phyloP scores from a whole-genome alignment of 1,284 basidiomycete species.

The Ceratorhiza oryzae-sativae region DNA sequence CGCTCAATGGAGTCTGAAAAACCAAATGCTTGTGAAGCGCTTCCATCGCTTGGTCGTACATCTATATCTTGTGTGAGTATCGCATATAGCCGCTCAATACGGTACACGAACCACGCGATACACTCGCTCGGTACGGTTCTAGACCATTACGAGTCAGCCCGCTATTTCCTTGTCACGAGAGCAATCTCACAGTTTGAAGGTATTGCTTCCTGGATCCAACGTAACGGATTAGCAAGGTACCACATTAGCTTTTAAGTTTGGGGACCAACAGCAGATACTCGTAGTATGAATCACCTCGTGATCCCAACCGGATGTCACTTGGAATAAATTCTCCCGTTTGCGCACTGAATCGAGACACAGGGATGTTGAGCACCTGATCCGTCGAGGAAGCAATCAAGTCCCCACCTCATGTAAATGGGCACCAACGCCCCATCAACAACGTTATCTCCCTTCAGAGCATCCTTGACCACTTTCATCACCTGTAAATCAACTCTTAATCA shows the following conservation, averaged over 20 bases:
- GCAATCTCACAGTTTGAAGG: conserved; percentile 67
- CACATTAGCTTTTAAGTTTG: background rate
- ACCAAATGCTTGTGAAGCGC: conserved; percentile 82
- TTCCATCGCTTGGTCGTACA: conserved; percentile 86
- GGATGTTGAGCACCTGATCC: background rate
- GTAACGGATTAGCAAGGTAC: conserved; percentile 8
- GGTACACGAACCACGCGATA: conserved; percentile 70
- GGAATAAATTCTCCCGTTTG: conserved; percentile 72
- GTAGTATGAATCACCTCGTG: conserved; percentile 93
- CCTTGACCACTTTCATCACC: conserved; percentile 77
- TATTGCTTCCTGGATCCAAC: conserved; percentile 70
- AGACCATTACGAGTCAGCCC: background rate
- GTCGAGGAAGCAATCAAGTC: background rate
- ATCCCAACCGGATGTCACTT: conserved; percentile 86
- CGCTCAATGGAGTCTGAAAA: conserved; percentile 62
- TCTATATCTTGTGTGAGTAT: conserved; percentile 54
- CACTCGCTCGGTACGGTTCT: conserved; percentile 79
- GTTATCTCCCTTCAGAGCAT: conserved; percentile 46
- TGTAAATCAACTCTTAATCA: conserved; percentile 47
- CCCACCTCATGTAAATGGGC: conserved; percentile 34
- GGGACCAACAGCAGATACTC: conserved; percentile 84
- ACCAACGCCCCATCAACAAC: conserved; percentile 36
- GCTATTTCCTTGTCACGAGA: background rate
- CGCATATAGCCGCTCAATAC: background rate
- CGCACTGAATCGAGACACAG: conserved; percentile 55